Conservation (phyloP, 2,329 filamentous ascomycete genomes). For the Podosphaera xanthii region DNA sequence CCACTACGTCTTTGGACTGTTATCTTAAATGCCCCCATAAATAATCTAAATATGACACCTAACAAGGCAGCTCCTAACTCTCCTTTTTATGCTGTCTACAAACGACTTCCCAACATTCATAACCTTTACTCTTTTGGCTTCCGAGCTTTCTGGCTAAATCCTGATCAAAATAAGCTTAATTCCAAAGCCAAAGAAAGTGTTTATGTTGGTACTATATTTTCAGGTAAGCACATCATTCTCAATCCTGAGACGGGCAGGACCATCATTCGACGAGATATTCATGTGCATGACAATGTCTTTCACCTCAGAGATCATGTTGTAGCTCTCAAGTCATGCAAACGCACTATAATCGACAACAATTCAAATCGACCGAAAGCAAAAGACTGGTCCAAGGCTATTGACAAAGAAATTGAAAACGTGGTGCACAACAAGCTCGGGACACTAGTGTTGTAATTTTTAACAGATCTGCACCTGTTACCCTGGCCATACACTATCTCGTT, state of each 20-base stretch:
- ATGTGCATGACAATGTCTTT: too few relatives aligned
- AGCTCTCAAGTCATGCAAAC: too few relatives aligned
- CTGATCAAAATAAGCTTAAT: too few relatives aligned
- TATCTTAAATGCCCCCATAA: neutral
- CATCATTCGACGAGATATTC: neutral
- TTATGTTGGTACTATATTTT: neutral
- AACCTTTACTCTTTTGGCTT: too few relatives aligned
- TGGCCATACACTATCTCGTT: too few relatives aligned
- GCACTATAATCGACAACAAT: too few relatives aligned
- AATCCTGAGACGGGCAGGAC: neutral
- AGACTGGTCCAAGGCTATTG: neutral
- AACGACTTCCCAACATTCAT: neutral
- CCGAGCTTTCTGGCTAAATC: too few relatives aligned
- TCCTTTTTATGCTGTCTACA: neutral
- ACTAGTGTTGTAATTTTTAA: too few relatives aligned
- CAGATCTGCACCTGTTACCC: too few relatives aligned
- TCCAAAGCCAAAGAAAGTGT: too few relatives aligned
- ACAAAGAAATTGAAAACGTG: neutral
- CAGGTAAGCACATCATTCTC: neutral
- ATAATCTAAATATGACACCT: neutral
- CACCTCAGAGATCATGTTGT: too few relatives aligned
- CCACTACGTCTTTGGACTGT: neutral
- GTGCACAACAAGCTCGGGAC: neutral
- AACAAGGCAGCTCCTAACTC: neutral
- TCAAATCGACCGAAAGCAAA: neutral